Evolutionary conservation across 75 land plant species (phyloP), one percentile per base, ranked within the genome.

Genomic region (Selaginella moellendorffii): DNA sequence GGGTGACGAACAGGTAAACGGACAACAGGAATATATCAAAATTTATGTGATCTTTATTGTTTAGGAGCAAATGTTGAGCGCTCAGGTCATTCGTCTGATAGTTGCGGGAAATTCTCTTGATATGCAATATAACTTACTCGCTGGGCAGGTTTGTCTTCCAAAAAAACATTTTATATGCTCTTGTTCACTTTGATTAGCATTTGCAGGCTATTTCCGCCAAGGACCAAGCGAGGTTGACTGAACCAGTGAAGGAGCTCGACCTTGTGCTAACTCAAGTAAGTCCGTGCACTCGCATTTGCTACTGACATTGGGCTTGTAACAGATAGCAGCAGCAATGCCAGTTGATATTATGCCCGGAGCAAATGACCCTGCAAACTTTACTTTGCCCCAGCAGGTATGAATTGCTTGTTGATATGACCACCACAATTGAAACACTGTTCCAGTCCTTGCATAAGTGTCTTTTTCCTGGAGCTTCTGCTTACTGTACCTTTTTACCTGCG

Each of bases 341-440:
- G 71, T 90, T 51, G 99, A 95, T 76, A 86, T 95, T 46, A 89
- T 95, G 99, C 92, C 99, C 25, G 99, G 99, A 51, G 61, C 77
- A 22, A 71, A 74, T 71, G 99, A 95, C 59, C 99, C 99, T 17
- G 91, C 99, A 30, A 95, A 95, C 64, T 95, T 81, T 62, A 75
- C 97, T 53, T 78, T 95, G 53, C 99, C 99, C 24, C 99, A 95
- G 68, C 99, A 95, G 99, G 99, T 79, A 36, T 36, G 46, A 36
- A 36, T 5, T 14, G 5, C 46, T 36, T 36, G 46, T 36, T 36
- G 46, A 36, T 36, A 5, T 36, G 46, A 36, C 46, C 46, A 36
- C 14, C 5, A 14, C 46, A 5, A 36, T 5, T 29, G 8, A 61
- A 62, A 56, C 9, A 56, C 19, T 21, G 9, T 51, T 21, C 24